phyloP scores from a whole-genome alignment of 768 basidiomycete species.

The Boletus tylopilopsis region DNA sequence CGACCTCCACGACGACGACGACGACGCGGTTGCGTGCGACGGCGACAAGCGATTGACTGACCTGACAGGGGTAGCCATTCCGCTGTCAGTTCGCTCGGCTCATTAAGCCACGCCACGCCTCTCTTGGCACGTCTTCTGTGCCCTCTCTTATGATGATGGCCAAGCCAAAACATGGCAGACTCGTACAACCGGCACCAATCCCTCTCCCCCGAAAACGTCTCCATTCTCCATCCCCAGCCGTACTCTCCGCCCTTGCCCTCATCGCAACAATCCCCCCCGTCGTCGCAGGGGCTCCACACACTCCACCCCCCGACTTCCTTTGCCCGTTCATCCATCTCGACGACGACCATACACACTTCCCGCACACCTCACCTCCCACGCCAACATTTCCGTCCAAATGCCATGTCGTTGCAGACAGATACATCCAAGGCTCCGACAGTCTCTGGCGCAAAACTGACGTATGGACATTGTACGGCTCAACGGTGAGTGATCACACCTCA shows the following conservation, averaged over 20 bases:
- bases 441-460: constrained; percentile 51
- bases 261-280: constrained; percentile 46
- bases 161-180: constrained; percentile 46
- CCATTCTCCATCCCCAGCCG: constrained; percentile 42
- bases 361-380: neutral
- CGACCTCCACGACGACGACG: neutral
- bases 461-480: constrained; percentile 72
- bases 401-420: constrained; percentile 49
- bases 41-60: neutral
- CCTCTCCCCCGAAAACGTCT: neutral
- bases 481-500: constrained; percentile 37
- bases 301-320: constrained; percentile 53
- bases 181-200: neutral
- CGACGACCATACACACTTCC: neutral
- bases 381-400: neutral
- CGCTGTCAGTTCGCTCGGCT: neutral
- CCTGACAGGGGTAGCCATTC: neutral
- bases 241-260: constrained; percentile 56
- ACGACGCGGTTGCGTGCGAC: neutral
- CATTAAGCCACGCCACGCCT: constrained; percentile 32
- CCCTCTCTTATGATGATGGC: constrained; percentile 48
- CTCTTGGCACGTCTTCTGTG: constrained; percentile 36
- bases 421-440: constrained; percentile 48
- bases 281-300: constrained; percentile 45
- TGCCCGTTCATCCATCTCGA: constrained; percentile 46